Conservation (phyloP, 768 basidiomycete genomes). For the Naganishia friedmannii region DNA sequence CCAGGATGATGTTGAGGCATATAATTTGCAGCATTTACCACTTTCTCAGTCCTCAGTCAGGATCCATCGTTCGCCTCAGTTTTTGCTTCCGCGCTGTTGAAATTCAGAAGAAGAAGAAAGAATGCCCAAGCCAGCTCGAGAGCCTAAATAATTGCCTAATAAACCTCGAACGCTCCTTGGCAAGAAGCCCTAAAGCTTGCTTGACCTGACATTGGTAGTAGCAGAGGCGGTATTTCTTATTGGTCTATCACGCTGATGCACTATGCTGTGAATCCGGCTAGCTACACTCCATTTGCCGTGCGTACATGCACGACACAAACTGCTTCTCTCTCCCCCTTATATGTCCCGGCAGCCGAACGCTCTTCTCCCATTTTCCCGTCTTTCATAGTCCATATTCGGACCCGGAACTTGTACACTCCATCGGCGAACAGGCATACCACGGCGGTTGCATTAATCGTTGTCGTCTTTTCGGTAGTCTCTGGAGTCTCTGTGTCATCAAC, state of each 20-base stretch:
- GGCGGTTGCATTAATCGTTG: background rate
- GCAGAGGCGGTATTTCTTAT: no score
- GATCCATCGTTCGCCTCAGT: no score
- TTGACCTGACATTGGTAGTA: no score
- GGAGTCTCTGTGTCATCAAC: background rate
- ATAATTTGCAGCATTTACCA: no score
- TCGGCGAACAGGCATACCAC: constrained; percentile 17
- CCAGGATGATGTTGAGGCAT: no score
- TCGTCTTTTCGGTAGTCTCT: background rate
- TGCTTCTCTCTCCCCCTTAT: background rate
- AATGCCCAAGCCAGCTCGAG: no score
- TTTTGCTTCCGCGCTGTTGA: no score
- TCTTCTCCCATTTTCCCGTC: background rate
- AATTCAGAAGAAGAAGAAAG: no score
- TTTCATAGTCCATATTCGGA: background rate
- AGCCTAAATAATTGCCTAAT: no score
- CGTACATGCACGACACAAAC: constrained; percentile 15
- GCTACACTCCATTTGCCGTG: background rate
- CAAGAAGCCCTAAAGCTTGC: no score
- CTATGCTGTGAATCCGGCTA: background rate
- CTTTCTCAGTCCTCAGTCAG: no score
- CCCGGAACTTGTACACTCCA: constrained; percentile 14
- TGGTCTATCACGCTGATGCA: background rate
- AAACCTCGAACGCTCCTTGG: no score
- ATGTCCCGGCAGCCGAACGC: background rate